Evolutionary conservation across 441 rosid species (phyloP).

Genomic region (Populus hybrid): DNA sequence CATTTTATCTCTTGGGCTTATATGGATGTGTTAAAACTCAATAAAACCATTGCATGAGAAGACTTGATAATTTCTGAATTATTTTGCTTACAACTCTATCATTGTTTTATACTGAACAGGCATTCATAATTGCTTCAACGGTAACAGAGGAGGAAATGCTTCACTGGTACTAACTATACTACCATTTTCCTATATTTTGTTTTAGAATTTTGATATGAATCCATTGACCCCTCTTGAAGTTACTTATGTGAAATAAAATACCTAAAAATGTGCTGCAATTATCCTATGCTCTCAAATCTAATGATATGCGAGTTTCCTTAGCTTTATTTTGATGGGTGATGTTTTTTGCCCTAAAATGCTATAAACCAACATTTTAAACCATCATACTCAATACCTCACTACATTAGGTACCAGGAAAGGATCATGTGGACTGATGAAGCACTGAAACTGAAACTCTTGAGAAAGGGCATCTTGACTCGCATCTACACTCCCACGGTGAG

Average conservation of each 20-base stretch:
- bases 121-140: conserved; percentile 92
- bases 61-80: conserved; percentile 7
- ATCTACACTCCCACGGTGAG: conserved; percentile 83
- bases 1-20: neutral
- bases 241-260: neutral
- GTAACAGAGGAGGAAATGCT: conserved; percentile 91
- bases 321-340: neutral
- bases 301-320: neutral
- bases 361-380: neutral
- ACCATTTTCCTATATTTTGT: neutral
- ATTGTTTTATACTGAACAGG: conserved; percentile 45
- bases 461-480: conserved; percentile 74
- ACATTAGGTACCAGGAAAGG: conserved; percentile 67
- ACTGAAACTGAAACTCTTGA: conserved; percentile 61
- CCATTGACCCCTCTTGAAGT: neutral
- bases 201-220: neutral
- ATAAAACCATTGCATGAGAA: neutral
- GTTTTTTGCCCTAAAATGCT: neutral
- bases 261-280: neutral
- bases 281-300: neutral
- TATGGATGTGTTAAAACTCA: neutral
- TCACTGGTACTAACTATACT: conserved; percentile 52
- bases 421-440: conserved; percentile 71
- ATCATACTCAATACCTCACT: neutral
- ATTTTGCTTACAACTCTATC: conserved; percentile 19